Percentiles rank a stretch among this genome's conserved stretches.
Evolutionary conservation across 164 flowering plant genomes (phyloP).

Genomic region (Vitis rupestris): DNA sequence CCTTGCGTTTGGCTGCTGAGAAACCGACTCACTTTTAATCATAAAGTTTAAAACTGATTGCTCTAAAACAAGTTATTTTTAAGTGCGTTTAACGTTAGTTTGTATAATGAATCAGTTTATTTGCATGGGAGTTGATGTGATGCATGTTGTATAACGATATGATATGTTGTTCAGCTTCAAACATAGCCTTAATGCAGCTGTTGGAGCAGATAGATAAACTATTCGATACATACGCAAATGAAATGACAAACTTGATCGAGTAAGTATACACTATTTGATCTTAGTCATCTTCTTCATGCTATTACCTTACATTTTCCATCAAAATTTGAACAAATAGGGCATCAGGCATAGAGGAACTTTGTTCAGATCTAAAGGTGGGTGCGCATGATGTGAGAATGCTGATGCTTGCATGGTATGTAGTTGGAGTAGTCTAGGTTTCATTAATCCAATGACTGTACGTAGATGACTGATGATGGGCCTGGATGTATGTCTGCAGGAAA

Average conservation of each 20-base stretch:
- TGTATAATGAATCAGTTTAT: too few species aligned
- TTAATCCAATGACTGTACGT: too few species aligned
- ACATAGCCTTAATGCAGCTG: slow-evolving; percentile 8
- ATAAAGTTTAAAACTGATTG: too few species aligned
- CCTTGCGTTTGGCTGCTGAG: too few species aligned
- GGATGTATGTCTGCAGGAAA: slow-evolving; percentile 50
- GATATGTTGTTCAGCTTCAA: slow-evolving; percentile 10
- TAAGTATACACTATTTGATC: slow-evolving; percentile 16
- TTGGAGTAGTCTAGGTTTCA: too few species aligned
- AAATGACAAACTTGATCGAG: slow-evolving; percentile 34
- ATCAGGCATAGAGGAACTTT: slow-evolving; percentile 78
- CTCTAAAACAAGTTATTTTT: too few species aligned
- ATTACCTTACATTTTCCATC: not conserved
- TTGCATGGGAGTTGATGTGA: too few species aligned
- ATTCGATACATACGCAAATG: slow-evolving; percentile 30
- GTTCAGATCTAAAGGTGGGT: slow-evolving; percentile 69
- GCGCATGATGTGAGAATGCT: slow-evolving; percentile 73
- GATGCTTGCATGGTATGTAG: slow-evolving; percentile 79
- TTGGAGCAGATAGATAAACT: slow-evolving; percentile 13
- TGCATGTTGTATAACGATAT: not conserved
- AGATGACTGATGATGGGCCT: not conserved
- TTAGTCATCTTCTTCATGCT: not conserved
- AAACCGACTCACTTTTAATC: too few species aligned
- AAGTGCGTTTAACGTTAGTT: too few species aligned
- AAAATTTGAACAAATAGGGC: slow-evolving; percentile 53